A percentile compares a stretch with the other conserved stretches of the same genome.
Conservation (phyloP, 108 stramenopile species). For the Epithemia pelagica region DNA sequence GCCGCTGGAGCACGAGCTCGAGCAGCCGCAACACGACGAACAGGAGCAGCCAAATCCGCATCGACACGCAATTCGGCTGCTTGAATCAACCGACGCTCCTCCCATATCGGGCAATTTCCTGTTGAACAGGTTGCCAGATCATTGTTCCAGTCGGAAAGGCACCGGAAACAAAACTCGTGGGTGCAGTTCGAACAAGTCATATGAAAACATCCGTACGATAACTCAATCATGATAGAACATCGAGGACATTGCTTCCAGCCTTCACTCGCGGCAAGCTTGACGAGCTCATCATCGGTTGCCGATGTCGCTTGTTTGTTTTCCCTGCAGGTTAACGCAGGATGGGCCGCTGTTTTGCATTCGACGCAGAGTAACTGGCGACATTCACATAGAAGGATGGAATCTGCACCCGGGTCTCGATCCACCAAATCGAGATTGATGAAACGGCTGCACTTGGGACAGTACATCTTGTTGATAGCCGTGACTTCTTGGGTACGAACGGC, state of each 20-base stretch:
- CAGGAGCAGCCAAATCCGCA: slow-evolving; percentile 25
- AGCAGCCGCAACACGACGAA: slow-evolving; percentile 7
- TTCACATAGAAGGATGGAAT: slow-evolving; percentile 20
- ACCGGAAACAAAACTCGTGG: slow-evolving; percentile 46
- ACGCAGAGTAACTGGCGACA: slow-evolving; percentile 33
- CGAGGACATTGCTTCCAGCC: slow-evolving; percentile 56
- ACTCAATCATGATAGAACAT: slow-evolving; percentile 39
- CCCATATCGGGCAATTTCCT: slow-evolving; percentile 38
- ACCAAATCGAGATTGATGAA: slow-evolving; percentile 45
- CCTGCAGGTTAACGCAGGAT: slow-evolving; percentile 29
- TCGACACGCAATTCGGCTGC: slow-evolving; percentile 46
- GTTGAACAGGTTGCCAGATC: slow-evolving; percentile 21
- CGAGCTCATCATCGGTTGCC: slow-evolving; percentile 22
- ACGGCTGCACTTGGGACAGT: slow-evolving; percentile 38
- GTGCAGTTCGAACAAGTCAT: slow-evolving; percentile 41
- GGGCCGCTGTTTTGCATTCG: slow-evolving; percentile 32
- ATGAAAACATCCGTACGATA: slow-evolving; percentile 44
- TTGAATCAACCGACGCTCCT: slow-evolving; percentile 33
- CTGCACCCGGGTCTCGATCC: slow-evolving; percentile 5
- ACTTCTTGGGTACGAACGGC: slow-evolving; percentile 21
- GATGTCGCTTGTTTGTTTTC: slow-evolving; percentile 16
- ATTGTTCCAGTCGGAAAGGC: slow-evolving; percentile 30
- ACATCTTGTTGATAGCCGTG: slow-evolving; percentile 40
- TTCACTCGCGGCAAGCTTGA: slow-evolving; percentile 18
- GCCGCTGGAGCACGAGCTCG: slow-evolving; percentile 9